Conservation (phyloP, 805 yeast genomes). For the Candida boleticola region DNA sequence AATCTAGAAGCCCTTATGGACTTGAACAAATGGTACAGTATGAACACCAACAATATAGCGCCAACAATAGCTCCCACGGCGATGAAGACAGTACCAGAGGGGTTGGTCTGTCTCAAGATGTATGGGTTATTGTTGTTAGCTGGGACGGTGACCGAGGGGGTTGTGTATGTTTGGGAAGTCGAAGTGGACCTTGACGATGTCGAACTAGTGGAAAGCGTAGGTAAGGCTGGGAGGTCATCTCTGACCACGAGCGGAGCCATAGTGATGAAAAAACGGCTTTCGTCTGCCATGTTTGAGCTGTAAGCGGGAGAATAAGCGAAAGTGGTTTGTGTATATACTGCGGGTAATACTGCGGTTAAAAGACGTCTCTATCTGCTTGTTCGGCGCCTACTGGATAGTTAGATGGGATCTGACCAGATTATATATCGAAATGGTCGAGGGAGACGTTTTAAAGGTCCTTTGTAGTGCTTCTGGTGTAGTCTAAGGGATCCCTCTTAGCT, state of each 20-base stretch:
- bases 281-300: no score
- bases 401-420: no score
- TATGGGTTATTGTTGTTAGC: constrained; percentile 62
- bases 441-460: no score
- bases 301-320: no score
- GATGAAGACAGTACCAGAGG: constrained; percentile 80
- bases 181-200: constrained; percentile 13
- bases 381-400: no score
- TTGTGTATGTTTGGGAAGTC: constrained; percentile 27
- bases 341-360: no score
- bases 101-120: constrained; percentile 48
- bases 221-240: constrained; percentile 4
- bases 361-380: neutral
- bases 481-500: neutral
- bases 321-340: no score
- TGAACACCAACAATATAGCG: constrained; percentile 50
- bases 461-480: no score
- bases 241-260: neutral
- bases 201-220: constrained; percentile 10
- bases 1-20: constrained; percentile 49
- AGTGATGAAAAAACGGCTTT: no score
- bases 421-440: no score
- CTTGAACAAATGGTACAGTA: constrained; percentile 51
- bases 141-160: constrained; percentile 58
- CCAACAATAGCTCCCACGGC: constrained; percentile 73